Evolutionary conservation across 306 rosid species (phyloP), one percentile per base, ranked within the genome.

Genomic region (Carpinus viminea): DNA sequence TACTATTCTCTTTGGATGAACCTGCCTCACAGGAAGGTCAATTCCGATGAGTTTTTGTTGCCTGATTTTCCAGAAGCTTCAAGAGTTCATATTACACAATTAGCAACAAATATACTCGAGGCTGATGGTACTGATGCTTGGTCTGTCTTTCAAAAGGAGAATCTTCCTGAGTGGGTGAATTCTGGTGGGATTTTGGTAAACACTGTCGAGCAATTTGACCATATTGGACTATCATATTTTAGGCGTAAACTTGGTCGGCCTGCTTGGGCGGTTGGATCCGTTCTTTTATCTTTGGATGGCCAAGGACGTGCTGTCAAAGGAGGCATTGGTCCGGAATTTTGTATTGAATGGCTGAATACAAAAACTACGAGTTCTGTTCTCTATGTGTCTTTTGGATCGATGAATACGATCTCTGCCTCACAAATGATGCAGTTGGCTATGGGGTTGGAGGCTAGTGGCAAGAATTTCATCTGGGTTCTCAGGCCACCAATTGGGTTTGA

Each of bases 401-500:
- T 86, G 93, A 92, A 92, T 74, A 89, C 93, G 0, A 78, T 90
- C 24, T 83, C 95, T 0, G 68, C 74, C 0, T 75, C 86, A 4
- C 95, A 90, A 21, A 89, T 92, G 97, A 84, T 85, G 86, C 69
- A 87, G 13, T 11, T 92, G 12, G 97, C 81, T 3, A 82, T 34
- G 21, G 97, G 90, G 0, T 65, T 92, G 85, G 95, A 90, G n/a
- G 45, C 2, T 13, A 71, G 90, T 8, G 68, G 73, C 0, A 81
- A 43, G 72, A 73, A 64, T 68, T 92, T 92, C 81, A 52, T 92
- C 7, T 92, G 97, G 97, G 95, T 89, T 0, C 90, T 90, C 16
- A 74, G 97, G 79, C 93, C 97, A 0, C 95, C 95, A 0, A 74
- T 87, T 12, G 95, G 89, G 2, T 80, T 38, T 1, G 93, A 92